phyloP scores from a whole-genome alignment of 805 yeast genomes.

The Maudiozyma bulderi region DNA sequence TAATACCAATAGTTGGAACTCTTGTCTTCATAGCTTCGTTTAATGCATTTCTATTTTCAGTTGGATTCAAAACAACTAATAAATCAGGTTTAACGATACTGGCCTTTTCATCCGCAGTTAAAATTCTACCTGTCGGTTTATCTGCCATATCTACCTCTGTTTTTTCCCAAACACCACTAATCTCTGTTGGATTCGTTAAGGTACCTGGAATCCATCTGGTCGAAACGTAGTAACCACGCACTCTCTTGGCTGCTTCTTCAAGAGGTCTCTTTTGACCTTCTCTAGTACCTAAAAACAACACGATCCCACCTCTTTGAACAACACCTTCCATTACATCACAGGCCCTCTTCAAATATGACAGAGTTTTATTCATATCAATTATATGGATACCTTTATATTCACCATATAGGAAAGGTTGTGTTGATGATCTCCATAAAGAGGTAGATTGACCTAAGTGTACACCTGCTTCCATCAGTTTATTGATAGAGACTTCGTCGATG shows the following conservation, averaged over 20 bases:
- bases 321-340: conserved; percentile 77
- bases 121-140: conserved; percentile 48
- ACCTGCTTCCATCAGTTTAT: conserved; percentile 79
- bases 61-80: conserved; percentile 77
- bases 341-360: conserved; percentile 67
- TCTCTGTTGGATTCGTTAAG: conserved; percentile 71
- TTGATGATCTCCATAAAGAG: conserved; percentile 64
- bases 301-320: conserved; percentile 73
- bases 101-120: conserved; percentile 40
- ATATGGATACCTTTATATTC: conserved; percentile 84
- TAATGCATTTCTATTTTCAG: conserved; percentile 71
- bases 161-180: conserved; percentile 49
- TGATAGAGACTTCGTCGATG: conserved; percentile 49
- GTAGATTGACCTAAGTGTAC: conserved; percentile 93
- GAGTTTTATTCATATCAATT: conserved; percentile 80
- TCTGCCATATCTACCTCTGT: conserved; percentile 73
- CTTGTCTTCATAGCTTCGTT: conserved; percentile 73
- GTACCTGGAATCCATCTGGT: conserved; percentile 94
- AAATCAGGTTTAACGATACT: conserved; percentile 77
- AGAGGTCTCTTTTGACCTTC: conserved; percentile 68
- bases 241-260: conserved; percentile 67
- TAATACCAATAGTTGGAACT: conserved; percentile 86
- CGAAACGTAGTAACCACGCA: conserved; percentile 71
- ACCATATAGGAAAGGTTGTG: conserved; percentile 82
- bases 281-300: conserved; percentile 77